Conservation (phyloP, 257 asterid species). For the Solanum appendiculatum region DNA sequence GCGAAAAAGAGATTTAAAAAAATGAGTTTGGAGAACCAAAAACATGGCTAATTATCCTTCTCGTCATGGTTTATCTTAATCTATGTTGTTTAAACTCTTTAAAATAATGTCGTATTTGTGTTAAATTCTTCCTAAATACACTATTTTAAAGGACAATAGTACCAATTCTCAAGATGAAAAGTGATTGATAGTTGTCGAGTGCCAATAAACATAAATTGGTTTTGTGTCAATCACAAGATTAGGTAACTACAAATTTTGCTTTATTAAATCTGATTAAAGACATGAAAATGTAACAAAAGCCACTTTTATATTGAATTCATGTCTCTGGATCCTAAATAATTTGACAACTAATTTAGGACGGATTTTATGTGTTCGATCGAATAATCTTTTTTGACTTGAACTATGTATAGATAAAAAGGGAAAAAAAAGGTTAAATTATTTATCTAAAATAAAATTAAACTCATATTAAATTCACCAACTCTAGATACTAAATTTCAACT, state of each 20-base stretch:
- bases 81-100: neutral
- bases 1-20: neutral
- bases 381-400: too few relatives aligned
- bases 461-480: neutral
- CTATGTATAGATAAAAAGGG: too few relatives aligned
- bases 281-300: neutral
- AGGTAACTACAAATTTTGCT: too few relatives aligned
- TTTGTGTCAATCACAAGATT: too few relatives aligned
- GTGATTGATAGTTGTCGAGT: too few relatives aligned
- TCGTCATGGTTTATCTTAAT: neutral
- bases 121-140: too few relatives aligned
- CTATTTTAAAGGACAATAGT: too few relatives aligned
- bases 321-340: too few relatives aligned
- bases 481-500: neutral
- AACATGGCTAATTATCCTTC: neutral
- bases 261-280: neutral
- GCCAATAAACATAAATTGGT: too few relatives aligned
- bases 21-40: neutral
- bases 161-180: too few relatives aligned
- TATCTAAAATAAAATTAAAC: neutral
- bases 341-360: too few relatives aligned
- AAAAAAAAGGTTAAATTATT: neutral
- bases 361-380: too few relatives aligned
- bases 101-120: neutral
- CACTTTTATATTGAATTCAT: neutral